phyloP scores from a whole-genome alignment of 2,329 filamentous ascomycete genomes.

The Ophiostoma triangulosporum region DNA sequence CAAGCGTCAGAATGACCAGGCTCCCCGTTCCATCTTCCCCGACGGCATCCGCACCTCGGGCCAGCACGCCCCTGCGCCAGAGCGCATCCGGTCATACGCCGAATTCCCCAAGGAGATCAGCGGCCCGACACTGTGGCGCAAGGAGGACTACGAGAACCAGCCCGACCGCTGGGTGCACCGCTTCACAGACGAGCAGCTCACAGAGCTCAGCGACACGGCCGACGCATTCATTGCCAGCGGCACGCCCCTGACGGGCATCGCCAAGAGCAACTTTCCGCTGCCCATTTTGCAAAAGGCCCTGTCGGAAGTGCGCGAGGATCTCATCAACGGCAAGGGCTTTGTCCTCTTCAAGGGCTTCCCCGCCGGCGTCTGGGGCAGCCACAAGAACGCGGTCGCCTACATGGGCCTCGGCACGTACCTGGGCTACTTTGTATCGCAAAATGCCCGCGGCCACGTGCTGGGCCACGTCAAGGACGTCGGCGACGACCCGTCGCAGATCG shows the following conservation, averaged over 20 bases:
- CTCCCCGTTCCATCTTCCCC: constrained; percentile 27
- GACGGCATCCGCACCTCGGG: constrained; percentile 44
- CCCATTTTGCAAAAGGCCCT: constrained; percentile 26
- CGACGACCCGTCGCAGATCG: constrained; percentile 67
- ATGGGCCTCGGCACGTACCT: constrained; percentile 79
- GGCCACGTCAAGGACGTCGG: constrained; percentile 84
- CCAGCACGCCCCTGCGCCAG: constrained; percentile 57
- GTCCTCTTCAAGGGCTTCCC: constrained; percentile 81
- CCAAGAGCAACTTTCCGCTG: constrained; percentile 30
- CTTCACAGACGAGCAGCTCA: constrained; percentile 52
- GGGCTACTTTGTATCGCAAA: constrained; percentile 80
- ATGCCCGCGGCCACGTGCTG: constrained; percentile 70
- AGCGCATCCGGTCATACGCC: constrained; percentile 50
- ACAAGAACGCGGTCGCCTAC: constrained; percentile 77
- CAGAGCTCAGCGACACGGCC: constrained; percentile 51
- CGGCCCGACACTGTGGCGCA: constrained; percentile 60
- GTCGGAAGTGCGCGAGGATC: constrained; percentile 24
- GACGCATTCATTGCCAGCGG: constrained; percentile 55
- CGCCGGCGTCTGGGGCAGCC: constrained; percentile 58
- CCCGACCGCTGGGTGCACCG: constrained; percentile 61
- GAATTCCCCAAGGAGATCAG: constrained; percentile 58
- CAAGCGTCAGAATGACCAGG: constrained; percentile 21
- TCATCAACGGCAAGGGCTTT: constrained; percentile 74
- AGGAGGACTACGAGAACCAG: constrained; percentile 46
- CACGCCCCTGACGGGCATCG: constrained; percentile 57